Evolutionary conservation across 2,329 filamentous ascomycete species (phyloP), one percentile per base, ranked within the genome.

Genomic region (Claviceps arundinis): DNA sequence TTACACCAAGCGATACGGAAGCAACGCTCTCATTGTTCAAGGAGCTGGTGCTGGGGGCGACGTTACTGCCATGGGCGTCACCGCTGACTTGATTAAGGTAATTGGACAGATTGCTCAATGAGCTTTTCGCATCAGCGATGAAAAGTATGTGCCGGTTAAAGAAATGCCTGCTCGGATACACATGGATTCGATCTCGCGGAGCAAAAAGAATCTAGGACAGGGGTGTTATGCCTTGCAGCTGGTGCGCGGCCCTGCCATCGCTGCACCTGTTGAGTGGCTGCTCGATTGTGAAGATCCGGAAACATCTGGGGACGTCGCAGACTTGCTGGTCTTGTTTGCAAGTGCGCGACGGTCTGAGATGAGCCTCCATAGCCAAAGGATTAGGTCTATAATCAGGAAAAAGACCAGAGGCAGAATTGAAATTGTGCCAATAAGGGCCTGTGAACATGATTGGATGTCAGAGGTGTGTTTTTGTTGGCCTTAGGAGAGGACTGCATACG

Each of bases 31-130:
- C 56, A 95, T 96, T 64, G 81, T 98, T 57, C 91, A 97, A 73
- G 93, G 93, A 54, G 89, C 89, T 38, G 93, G 90, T 55, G 93
- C 93, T 26, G 93, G 93, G 60, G 90, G 87, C 57, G 90, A 96
- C 45, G 89, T 97, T 50, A 98, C 93, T 37, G 93, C 93, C 30
- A 97, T 97, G 91, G 93, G 93, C 55, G 91, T 98, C 47, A 89
- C 89, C n/a, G 82, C 81, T 47, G 93, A 98, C 72, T 70, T 98
- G 62, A 76, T 97, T 67, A 96, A 95, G 76, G 87, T 94, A 40
- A 64, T 96, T 55, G 77, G 85, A 59, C 75, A 89, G 64, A 75
- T 94, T 62, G 74, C 74, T 53, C 70, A 64, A 64, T 38, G 26
- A 26, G 24, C 37, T 13, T 34, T 34, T 4, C 30, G 30, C 4